Percentiles rank a stretch among this genome's conserved stretches.
phyloP scores from a whole-genome alignment of 2,329 filamentous ascomycete genomes.

The Fusarium neocosmosporiellum region DNA sequence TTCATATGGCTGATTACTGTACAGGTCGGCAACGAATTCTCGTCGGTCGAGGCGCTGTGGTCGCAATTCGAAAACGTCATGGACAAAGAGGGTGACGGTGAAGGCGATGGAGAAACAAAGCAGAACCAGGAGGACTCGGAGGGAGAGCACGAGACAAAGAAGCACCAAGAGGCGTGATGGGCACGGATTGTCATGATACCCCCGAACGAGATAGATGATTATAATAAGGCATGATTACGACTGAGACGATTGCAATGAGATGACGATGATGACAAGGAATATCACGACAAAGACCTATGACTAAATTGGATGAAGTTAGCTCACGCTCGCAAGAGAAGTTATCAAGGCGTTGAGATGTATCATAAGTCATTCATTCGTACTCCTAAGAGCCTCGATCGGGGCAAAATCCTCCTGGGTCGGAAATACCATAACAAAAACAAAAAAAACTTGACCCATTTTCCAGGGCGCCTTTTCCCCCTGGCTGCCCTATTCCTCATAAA shows the following conservation, averaged over 20 bases:
- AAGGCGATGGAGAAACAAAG: constrained; percentile 25
- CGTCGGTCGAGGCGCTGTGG: constrained; percentile 97
- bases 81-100: constrained; percentile 73
- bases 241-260: neutral
- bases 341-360: neutral
- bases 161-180: constrained; percentile 29
- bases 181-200: constrained; percentile 32
- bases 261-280: neutral
- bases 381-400: neutral
- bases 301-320: neutral
- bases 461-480: neutral
- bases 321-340: neutral
- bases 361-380: neutral
- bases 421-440: neutral
- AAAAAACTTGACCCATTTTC: neutral
- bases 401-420: neutral
- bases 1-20: neutral
- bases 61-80: constrained; percentile 97
- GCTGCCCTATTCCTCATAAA: neutral
- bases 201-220: constrained; percentile 8
- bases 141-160: constrained; percentile 20
- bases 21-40: constrained; percentile 93
- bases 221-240: neutral
- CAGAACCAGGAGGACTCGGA: constrained; percentile 26
- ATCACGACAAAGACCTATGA: neutral